A percentile compares a stretch with the other conserved stretches of the same genome.
Conservation (phyloP, 1,139 yeast genomes). For the Yamadazyma kanchanaburiensis region DNA sequence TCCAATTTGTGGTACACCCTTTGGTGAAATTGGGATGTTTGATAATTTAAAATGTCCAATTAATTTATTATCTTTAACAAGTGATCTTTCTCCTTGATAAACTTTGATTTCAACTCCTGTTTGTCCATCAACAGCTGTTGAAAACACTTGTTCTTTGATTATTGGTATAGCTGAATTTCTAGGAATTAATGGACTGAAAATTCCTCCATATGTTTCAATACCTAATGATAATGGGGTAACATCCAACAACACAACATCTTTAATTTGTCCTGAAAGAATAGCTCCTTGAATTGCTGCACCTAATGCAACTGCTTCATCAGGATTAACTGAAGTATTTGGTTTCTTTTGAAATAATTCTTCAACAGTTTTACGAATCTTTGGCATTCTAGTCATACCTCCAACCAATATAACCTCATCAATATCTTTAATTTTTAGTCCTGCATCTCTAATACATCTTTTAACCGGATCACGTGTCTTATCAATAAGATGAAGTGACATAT, state of each 20-base stretch:
- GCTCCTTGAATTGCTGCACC: slow-evolving; percentile 89
- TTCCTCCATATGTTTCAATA: slow-evolving; percentile 79
- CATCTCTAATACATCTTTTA: slow-evolving; percentile 65
- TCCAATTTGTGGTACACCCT: slow-evolving; percentile 73
- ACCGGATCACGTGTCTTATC: slow-evolving; percentile 64
- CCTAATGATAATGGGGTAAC: slow-evolving; percentile 80
- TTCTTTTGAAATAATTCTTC: slow-evolving; percentile 51
- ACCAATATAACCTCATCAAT: slow-evolving; percentile 71
- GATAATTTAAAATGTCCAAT: slow-evolving; percentile 70
- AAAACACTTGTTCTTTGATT: slow-evolving; percentile 65
- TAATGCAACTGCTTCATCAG: slow-evolving; percentile 81
- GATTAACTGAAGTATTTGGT: slow-evolving; percentile 68
- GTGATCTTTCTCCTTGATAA: slow-evolving; percentile 74
- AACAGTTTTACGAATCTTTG: slow-evolving; percentile 60
- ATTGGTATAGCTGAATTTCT: slow-evolving; percentile 77
- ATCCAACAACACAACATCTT: slow-evolving; percentile 69
- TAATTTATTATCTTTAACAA: slow-evolving; percentile 68
- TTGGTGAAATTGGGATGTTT: slow-evolving; percentile 69
- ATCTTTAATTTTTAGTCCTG: slow-evolving; percentile 58
- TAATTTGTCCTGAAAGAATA: slow-evolving; percentile 64
- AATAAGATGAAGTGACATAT: slow-evolving; percentile 58
- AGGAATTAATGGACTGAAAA: slow-evolving; percentile 72
- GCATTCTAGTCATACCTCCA: slow-evolving; percentile 89
- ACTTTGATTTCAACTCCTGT: slow-evolving; percentile 77
- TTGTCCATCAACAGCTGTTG: slow-evolving; percentile 85